Evolutionary conservation across 148 eudicot species (phyloP).

Genomic region (Arctostaphylos glauca): DNA sequence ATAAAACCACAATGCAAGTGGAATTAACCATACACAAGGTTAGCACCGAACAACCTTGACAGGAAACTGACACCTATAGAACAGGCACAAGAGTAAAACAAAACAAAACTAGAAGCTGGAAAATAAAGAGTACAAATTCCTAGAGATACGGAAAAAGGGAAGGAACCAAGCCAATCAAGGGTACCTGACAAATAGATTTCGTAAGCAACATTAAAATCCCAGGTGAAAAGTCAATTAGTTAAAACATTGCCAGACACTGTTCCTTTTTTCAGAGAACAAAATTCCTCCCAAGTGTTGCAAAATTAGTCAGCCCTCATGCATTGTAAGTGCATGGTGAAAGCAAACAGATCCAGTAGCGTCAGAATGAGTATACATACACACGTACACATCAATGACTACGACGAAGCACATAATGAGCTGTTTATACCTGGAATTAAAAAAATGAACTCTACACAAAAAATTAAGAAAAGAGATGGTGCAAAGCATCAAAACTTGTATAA

Average conservation of each 20-base stretch:
- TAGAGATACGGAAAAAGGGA: constrained; percentile 4
- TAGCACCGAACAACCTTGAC: background rate
- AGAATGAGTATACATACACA: background rate
- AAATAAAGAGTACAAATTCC: background rate
- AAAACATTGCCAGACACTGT: background rate
- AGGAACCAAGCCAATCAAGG: background rate
- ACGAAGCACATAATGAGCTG: too few species aligned
- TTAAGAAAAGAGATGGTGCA: background rate
- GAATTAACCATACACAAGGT: constrained; percentile 8
- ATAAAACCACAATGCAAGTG: constrained; percentile 13
- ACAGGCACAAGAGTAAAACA: too few species aligned
- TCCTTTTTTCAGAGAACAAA: background rate
- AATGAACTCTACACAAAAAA: background rate
- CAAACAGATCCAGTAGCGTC: background rate
- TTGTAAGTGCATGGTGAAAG: background rate
- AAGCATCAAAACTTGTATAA: background rate
- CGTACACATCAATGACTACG: background rate
- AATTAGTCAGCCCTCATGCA: background rate
- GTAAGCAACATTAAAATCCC: constrained; percentile 1
- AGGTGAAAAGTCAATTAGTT: background rate
- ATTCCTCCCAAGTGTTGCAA: background rate
- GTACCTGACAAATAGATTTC: background rate
- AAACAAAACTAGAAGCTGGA: too few species aligned
- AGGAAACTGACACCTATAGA: too few species aligned
- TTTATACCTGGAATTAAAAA: too few species aligned